Base-by-base conservation (phyloP, 345 rosid species). In the Eucalyptus pumila region DNA sequence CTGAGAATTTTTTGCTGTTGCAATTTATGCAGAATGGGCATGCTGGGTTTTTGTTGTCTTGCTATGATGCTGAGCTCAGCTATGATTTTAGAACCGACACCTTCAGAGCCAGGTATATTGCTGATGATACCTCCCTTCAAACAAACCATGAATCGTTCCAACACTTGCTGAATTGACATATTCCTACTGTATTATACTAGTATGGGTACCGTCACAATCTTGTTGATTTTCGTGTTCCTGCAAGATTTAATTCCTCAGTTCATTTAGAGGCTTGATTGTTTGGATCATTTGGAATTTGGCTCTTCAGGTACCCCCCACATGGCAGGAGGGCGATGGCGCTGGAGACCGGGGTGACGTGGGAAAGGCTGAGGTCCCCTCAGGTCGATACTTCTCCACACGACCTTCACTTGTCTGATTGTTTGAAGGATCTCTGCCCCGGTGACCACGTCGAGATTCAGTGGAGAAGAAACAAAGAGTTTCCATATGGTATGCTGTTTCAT, bases 371-470 rank as follows among this genome's bases (percentile, higher is more conserved):
- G 92, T 92, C 94, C 37, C 91, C 98, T 51, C 91, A 94, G 2
- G 88, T 93, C n/a, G 94, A 95, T 81, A 94, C 93, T 56, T 89
- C 92, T 88, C 91, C 98, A 51, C 90, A 94, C 90, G 96, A 90
- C 65, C 95, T 96, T n/a, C 95, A 96, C 88, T 86, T 89, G 88
- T 95, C 98, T 3, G 95, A 95, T 80, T 94, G 96, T 91, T 90
- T 97, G 86, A 52, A 89, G 67, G 95, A 94, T 14, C 91, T 97
- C n/a, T 86, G 85, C 72, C 99, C 98, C 5, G 95, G 96, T 2
- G 96, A 96, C 90, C 97, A 95, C 86, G 92, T 97, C 30, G 99
- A 97, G 94, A 96, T 97, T 89, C 99, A 97, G 12, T 97, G 99
- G 99, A 94, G 99, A 94, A 93, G 94, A 93, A 95, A 92, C 92